Base-by-base conservation (phyloP, 148 eudicot species). In the Euryodendron excelsum region DNA sequence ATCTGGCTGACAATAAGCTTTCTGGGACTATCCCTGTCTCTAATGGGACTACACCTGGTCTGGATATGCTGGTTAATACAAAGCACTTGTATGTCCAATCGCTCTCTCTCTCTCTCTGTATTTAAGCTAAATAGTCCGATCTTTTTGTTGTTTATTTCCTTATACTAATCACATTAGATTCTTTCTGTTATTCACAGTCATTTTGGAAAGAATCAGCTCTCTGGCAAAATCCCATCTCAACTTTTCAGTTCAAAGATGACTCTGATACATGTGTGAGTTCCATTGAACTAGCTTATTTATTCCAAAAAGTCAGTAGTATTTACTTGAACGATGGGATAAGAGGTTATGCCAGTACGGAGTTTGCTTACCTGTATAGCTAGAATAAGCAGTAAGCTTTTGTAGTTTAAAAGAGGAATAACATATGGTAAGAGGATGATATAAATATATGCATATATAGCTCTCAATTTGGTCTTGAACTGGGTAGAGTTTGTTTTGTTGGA, bases 181-280 rank as follows among this genome's bases (percentile, higher is more conserved):
- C 56, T 20, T 20, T 52, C 5, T 20, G 27, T 66, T 17, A 18
- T 9, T 12, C 79, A n/a, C n/a, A 95, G 97, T 79, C 99, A 95
- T 81, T 88, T 93, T 34, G 96, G 97, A 65, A 88, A 75, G 44
- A 95, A 95, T 75, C 86, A 86, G 80, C 87, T 95, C 60, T 88
- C 97, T 75, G 99, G 99, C 56, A 70, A 80, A 62, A 81, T 95
- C 81, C 96, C 94, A 11, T 17, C 91, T 14, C 72, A 78, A 85
- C 85, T 95, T 23, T 86, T 95, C 80, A 80, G 78, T 74, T 89
- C 93, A 41, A 83, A 88, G 27, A 82, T 95, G 97, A 80, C 64
- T 3, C 84, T 95, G 52, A 80, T 83, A 77, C 99, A 93, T 85
- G 41, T 91, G 99, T 95, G 90, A 88, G 97, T 86, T 74, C 73